A percentile compares a stretch with the other conserved stretches of the same genome.
Conservation (phyloP, 2,329 filamentous ascomycete genomes). For the Rosellinia necatrix region DNA sequence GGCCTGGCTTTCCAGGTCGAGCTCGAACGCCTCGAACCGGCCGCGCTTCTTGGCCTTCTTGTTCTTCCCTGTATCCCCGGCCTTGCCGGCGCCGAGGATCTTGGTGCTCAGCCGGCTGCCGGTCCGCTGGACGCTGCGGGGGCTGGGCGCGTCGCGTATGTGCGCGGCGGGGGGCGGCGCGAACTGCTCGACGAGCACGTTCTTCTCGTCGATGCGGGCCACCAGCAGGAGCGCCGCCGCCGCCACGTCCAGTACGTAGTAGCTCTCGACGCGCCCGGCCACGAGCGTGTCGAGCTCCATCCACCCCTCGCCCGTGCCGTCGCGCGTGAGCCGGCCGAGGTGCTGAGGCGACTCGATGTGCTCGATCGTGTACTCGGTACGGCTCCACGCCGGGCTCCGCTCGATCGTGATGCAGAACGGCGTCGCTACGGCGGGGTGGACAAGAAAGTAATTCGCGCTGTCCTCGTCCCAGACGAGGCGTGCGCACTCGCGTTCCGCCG, state of each 20-base stretch:
- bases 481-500: conserved; percentile 71
- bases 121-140: conserved; percentile 29
- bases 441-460: conserved; percentile 62
- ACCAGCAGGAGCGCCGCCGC: conserved; percentile 65
- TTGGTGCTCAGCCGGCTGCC: conserved; percentile 40
- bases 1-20: conserved; percentile 67
- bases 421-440: conserved; percentile 65
- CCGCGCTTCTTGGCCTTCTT: conserved; percentile 43
- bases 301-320: conserved; percentile 63
- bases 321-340: conserved; percentile 63
- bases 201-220: conserved; percentile 60
- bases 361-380: conserved; percentile 68
- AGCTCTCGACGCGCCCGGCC: conserved; percentile 62
- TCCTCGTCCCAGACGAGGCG: conserved; percentile 74
- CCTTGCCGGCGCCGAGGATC: conserved; percentile 30
- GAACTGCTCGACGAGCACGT: conserved; percentile 56
- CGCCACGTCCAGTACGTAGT: conserved; percentile 66
- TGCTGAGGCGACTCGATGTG: conserved; percentile 66
- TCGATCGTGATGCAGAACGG: conserved; percentile 66
- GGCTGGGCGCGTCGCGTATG: conserved; percentile 28
- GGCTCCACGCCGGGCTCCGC: conserved; percentile 62
- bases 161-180: conserved; percentile 59
- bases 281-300: conserved; percentile 66
- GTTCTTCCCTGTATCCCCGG: conserved; percentile 40
- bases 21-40: conserved; percentile 61